phyloP scores from a whole-genome alignment of 2,329 filamentous ascomycete genomes.

The Dactylellina haptotyla region DNA sequence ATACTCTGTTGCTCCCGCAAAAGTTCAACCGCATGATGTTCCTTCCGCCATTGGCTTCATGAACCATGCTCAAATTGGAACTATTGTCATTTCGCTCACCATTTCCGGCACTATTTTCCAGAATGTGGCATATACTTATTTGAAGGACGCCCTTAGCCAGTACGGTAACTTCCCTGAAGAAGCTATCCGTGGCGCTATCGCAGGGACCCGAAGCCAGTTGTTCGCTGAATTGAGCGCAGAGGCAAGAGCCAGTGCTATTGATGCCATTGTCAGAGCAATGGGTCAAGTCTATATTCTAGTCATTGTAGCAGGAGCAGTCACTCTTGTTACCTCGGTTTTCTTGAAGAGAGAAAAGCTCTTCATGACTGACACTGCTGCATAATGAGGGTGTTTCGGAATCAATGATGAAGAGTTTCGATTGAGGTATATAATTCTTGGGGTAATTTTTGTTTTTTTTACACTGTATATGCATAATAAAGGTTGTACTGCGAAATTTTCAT shows the following conservation, averaged over 20 bases:
- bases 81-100: constrained; percentile 61
- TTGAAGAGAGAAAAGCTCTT: constrained; percentile 62
- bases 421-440: neutral
- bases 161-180: constrained; percentile 53
- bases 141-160: constrained; percentile 58
- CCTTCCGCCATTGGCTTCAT: constrained; percentile 62
- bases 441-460: neutral
- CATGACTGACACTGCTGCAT: constrained; percentile 55
- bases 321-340: constrained; percentile 58
- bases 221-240: constrained; percentile 51
- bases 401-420: no score
- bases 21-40: constrained; percentile 59
- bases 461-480: neutral
- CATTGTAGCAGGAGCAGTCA: constrained; percentile 60
- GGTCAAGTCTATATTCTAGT: constrained; percentile 60
- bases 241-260: constrained; percentile 57
- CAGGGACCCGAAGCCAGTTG: constrained; percentile 55
- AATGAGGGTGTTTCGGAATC: no score
- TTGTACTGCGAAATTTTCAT: no score
- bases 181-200: constrained; percentile 59
- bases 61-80: constrained; percentile 60
- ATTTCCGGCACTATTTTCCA: constrained; percentile 62
- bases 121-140: constrained; percentile 59
- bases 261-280: constrained; percentile 60
- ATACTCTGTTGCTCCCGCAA: constrained; percentile 62